Conservation (phyloP, 768 basidiomycete species). For the Termitomyces sp. region DNA sequence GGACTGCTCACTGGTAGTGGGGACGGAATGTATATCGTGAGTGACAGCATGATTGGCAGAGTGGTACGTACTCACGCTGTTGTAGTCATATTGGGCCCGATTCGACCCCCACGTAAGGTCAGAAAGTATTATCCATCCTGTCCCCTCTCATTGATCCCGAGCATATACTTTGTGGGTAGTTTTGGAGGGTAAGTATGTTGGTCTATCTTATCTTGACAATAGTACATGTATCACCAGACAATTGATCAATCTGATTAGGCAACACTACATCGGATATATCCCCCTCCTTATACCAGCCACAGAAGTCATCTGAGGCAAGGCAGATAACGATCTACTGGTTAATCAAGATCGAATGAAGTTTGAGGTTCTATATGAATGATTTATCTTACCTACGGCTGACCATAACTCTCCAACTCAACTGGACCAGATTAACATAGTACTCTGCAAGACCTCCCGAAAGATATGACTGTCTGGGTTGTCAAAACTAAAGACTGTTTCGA, state of each 20-base stretch:
- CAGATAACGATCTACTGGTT: background rate
- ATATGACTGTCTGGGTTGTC: background rate
- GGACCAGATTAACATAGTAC: constrained; percentile 1
- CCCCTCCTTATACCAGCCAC: constrained; percentile 39
- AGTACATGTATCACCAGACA: background rate
- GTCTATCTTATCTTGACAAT: background rate
- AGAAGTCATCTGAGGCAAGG: background rate
- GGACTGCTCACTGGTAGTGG: background rate
- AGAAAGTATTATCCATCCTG: no score
- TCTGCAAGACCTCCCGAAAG: constrained; percentile 11
- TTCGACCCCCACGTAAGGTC: background rate
- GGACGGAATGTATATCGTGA: background rate
- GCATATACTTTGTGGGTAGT: background rate
- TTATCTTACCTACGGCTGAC: background rate
- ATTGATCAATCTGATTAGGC: constrained; percentile 19
- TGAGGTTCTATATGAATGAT: background rate
- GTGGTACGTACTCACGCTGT: background rate
- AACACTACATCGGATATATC: constrained; percentile 54
- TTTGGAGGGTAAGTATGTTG: background rate
- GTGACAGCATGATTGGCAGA: background rate
- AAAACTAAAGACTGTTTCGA: constrained; percentile 25
- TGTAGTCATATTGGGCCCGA: background rate
- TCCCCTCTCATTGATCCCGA: background rate
- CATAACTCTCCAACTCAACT: background rate
- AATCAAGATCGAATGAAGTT: background rate